Percentiles rank a stretch among this genome's conserved stretches.
These are phyloP conservation scores for Aschersonia sp. DNA, from an alignment of 2,329 filamentous ascomycete genomes.

Conservation along the genomic window DNA sequence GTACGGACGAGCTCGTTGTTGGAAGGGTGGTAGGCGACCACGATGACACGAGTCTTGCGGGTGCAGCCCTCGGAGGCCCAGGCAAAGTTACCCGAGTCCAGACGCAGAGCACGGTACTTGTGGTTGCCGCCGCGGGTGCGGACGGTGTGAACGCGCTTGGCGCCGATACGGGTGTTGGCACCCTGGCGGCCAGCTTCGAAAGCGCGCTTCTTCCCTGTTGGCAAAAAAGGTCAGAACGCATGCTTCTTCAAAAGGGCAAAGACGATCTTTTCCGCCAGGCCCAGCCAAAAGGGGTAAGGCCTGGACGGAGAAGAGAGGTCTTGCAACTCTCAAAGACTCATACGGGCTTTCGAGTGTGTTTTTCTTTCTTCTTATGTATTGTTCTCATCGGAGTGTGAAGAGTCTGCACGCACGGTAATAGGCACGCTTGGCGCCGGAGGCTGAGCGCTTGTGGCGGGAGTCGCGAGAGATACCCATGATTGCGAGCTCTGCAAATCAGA, in stretches of 20 bases:
- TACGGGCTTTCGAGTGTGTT: constrained; percentile 49
- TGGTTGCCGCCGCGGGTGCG: constrained; percentile 97
- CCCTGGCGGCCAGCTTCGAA: constrained; percentile 99
- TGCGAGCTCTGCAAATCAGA: constrained; percentile 45
- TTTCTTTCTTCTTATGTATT: neutral
- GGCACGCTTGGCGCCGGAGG: constrained; percentile 94
- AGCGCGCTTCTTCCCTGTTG: constrained; percentile 84
- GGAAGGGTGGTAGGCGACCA: constrained; percentile 95
- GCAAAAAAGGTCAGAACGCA: constrained; percentile 61
- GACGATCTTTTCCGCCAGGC: neutral
- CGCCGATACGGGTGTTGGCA: constrained; percentile 97
- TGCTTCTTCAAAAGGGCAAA: constrained; percentile 20
- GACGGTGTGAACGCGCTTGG: constrained; percentile 93
- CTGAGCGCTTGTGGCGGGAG: constrained; percentile 99
- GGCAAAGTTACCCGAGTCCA: constrained; percentile 98
- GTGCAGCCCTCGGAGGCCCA: constrained; percentile 97
- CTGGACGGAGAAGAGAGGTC: neutral
- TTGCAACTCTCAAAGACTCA: constrained; percentile 17
- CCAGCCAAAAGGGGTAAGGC: neutral
- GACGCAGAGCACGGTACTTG: constrained; percentile 98
- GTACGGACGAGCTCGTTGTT: constrained; percentile 99
- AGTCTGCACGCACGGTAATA: constrained; percentile 60
- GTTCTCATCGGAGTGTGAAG: constrained; percentile 3
- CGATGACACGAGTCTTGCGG: constrained; percentile 99
- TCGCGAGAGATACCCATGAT: constrained; percentile 99